Percentiles rank a stretch among this genome's conserved stretches.
Evolutionary conservation across 2,329 filamentous ascomycete species (phyloP).

Genomic region (Epichloe uncinata): DNA sequence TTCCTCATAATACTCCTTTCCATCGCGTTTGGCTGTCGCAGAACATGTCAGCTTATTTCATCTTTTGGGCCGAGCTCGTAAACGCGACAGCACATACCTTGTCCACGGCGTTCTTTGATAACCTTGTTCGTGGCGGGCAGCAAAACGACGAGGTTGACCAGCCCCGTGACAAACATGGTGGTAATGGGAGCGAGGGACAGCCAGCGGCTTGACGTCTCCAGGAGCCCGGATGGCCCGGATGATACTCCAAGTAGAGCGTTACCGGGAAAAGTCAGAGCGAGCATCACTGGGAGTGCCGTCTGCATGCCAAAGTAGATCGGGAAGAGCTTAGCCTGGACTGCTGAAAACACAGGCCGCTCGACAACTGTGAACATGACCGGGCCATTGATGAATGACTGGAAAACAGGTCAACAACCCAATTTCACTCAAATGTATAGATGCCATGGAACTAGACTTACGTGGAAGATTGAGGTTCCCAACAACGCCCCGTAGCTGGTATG

Average conservation of each 20-base stretch:
- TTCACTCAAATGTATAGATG: background rate
- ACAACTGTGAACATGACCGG: slow-evolving; percentile 66
- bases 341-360: slow-evolving; percentile 66
- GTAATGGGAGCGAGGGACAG: slow-evolving; percentile 55
- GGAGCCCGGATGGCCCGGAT: slow-evolving; percentile 38
- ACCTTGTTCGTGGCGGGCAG: slow-evolving; percentile 62
- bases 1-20: slow-evolving; percentile 72
- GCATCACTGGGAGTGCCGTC: slow-evolving; percentile 54
- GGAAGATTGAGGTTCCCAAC: slow-evolving; percentile 75
- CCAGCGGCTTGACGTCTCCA: slow-evolving; percentile 48
- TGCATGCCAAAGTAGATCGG: slow-evolving; percentile 84
- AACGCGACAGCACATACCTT: slow-evolving; percentile 42
- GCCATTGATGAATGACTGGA: slow-evolving; percentile 59
- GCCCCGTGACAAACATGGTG: slow-evolving; percentile 55
- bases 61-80: background rate
- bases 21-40: slow-evolving; percentile 61
- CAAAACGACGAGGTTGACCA: slow-evolving; percentile 57
- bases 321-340: slow-evolving; percentile 69
- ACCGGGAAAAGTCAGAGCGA: slow-evolving; percentile 74
- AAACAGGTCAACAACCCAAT: background rate
- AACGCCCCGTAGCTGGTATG: slow-evolving; percentile 68
- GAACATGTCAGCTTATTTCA: slow-evolving; percentile 7
- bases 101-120: slow-evolving; percentile 64
- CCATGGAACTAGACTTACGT: slow-evolving; percentile 33
- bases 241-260: slow-evolving; percentile 33